Evolutionary conservation across 805 yeast genomes (phyloP), one percentile per base, ranked within the genome.

Genomic region (Torulaspora delbrueckii): DNA sequence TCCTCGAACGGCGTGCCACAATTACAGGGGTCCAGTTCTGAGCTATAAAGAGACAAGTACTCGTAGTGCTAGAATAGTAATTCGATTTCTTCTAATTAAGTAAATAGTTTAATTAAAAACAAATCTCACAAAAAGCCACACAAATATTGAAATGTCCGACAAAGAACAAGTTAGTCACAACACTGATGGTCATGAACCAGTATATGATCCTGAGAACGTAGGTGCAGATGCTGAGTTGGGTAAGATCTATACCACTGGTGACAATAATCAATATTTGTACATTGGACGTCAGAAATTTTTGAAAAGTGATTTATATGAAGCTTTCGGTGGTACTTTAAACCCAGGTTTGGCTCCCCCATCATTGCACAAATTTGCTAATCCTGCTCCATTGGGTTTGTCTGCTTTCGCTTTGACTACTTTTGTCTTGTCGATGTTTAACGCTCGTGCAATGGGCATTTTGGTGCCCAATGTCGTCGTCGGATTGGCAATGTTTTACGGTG

Each of bases 301-400:
- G 46, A 76, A 75, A 55, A 66, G 72, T 44, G 90, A 83, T 40
- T 70, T 83, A 45, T 65, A 71, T 36, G 63, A 65, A 22, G 89
- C 89, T 1, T 83, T 83, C 52, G 96, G 95, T 62, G 95, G 96
- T 81, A 73, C 82, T 10, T 67, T 84, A 61, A 81, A 80, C 54
- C 86, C 91, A 10, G 89, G 86, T 70, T 33, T 70, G 42, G 60
- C 75, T 34, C 70, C 74, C 10, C 74, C 78, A 6, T 75, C 89
- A 6, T 61, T 67, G 10, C 79, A 81, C 55, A 72, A 73, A 50
- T 70, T 80, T 52, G 85, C 78, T 40, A 79, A 79, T 57, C 82
- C 85, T n/a, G 80, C 80, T 27, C 83, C 85, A 3, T 63, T 80
- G 22, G 86, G 85, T 3, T 59, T 80, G 39, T 64, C 72, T 33